Conservation (phyloP, 2,329 filamentous ascomycete species). For the Helotiales sp. region DNA sequence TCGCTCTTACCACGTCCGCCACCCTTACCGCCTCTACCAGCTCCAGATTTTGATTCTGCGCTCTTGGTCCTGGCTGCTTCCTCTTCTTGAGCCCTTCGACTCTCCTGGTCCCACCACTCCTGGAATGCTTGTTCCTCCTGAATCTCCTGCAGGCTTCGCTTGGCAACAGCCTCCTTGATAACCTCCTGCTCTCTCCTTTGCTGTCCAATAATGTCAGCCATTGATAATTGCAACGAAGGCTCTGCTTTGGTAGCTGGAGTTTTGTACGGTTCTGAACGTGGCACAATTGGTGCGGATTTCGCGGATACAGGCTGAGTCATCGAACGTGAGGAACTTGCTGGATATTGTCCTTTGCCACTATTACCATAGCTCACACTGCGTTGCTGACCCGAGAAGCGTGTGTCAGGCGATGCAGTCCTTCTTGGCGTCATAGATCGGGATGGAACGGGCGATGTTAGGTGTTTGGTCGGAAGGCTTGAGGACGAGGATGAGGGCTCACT, state of each 20-base stretch:
- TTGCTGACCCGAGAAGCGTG: constrained; percentile 60
- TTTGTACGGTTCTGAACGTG: constrained; percentile 63
- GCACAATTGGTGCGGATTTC: constrained; percentile 44
- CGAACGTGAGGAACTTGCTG: constrained; percentile 15
- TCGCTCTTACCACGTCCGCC: constrained; percentile 9
- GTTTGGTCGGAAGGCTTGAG: constrained; percentile 31
- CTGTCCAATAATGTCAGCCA: constrained; percentile 86
- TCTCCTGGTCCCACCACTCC: constrained; percentile 93
- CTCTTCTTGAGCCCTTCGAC: constrained; percentile 59
- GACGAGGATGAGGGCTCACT: constrained; percentile 34
- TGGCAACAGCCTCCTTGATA: constrained; percentile 80
- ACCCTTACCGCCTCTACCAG: neutral
- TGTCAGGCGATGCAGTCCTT: constrained; percentile 61
- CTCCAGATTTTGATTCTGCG: neutral
- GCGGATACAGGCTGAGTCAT: constrained; percentile 23
- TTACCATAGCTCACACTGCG: constrained; percentile 20
- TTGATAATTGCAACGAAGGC: constrained; percentile 66
- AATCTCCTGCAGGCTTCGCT: constrained; percentile 88
- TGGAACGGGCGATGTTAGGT: constrained; percentile 16
- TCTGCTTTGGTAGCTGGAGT: constrained; percentile 60
- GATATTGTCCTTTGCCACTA: constrained; percentile 15
- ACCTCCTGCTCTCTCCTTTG: constrained; percentile 82
- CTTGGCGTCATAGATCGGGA: constrained; percentile 40
- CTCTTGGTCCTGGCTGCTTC: constrained; percentile 24
- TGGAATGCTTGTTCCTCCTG: constrained; percentile 97